These are phyloP conservation scores for Kuraishia molischiana DNA, from an alignment of 805 yeast genomes.

Conservation along the genomic window DNA sequence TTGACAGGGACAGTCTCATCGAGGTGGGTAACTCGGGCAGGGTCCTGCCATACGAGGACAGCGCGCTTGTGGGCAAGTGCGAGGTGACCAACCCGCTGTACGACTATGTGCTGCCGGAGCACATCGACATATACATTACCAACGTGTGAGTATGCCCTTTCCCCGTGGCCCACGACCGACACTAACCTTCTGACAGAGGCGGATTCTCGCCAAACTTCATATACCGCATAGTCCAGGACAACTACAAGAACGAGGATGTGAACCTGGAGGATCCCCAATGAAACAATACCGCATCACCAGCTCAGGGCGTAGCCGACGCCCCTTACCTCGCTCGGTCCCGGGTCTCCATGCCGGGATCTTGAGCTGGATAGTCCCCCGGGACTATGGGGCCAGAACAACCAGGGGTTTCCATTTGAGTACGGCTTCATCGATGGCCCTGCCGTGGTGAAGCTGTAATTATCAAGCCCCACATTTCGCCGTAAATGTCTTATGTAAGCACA, in stretches of 20 bases:
- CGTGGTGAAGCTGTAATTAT: slow-evolving; percentile 29
- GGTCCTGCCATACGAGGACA: slow-evolving; percentile 69
- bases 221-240: slow-evolving; percentile 90
- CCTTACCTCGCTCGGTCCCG: slow-evolving; percentile 56
- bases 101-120: slow-evolving; percentile 90
- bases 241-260: slow-evolving; percentile 81
- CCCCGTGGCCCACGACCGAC: not conserved
- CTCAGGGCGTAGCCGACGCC: slow-evolving; percentile 22
- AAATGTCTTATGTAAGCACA: too few relatives aligned
- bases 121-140: slow-evolving; percentile 88
- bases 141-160: slow-evolving; percentile 40
- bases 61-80: slow-evolving; percentile 57
- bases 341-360: slow-evolving; percentile 28
- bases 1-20: slow-evolving; percentile 70
- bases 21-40: slow-evolving; percentile 94
- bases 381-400: slow-evolving; percentile 37
- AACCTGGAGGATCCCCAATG: slow-evolving; percentile 26
- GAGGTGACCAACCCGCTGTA: slow-evolving; percentile 81
- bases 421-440: slow-evolving; percentile 29
- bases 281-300: not conserved
- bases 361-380: slow-evolving; percentile 46
- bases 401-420: slow-evolving; percentile 52
- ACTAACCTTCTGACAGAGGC: slow-evolving; percentile 33
- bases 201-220: slow-evolving; percentile 95
- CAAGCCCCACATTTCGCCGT: slow-evolving; percentile 25